phyloP scores from a whole-genome alignment of 1,139 yeast genomes.

The Debaryomyces robertsiae region DNA sequence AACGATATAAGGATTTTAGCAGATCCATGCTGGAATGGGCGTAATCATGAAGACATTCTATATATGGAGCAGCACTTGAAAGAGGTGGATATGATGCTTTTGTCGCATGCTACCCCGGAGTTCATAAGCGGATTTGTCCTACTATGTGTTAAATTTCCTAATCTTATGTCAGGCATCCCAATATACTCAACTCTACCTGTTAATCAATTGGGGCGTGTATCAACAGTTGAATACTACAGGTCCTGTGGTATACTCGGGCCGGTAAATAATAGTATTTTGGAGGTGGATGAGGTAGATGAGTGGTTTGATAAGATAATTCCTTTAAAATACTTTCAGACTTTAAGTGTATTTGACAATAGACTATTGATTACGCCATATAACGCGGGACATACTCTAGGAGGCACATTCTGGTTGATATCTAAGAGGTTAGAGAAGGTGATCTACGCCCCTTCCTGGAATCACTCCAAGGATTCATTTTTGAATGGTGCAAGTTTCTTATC shows the following conservation, averaged over 20 bases:
- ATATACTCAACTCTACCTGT: constrained; percentile 89
- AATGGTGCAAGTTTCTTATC: constrained; percentile 75
- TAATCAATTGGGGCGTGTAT: constrained; percentile 79
- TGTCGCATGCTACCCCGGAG: constrained; percentile 85
- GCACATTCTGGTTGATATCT: constrained; percentile 80
- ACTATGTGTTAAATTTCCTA: constrained; percentile 63
- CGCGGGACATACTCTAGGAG: constrained; percentile 94
- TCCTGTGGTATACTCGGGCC: constrained; percentile 78
- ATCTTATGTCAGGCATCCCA: constrained; percentile 63
- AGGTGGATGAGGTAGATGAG: constrained; percentile 74
- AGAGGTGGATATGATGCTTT: constrained; percentile 64
- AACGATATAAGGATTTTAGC: constrained; percentile 55
- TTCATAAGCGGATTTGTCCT: constrained; percentile 81
- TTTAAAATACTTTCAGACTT: constrained; percentile 78
- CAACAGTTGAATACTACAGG: constrained; percentile 81
- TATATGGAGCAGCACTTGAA: constrained; percentile 49
- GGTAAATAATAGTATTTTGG: constrained; percentile 58
- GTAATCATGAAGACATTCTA: constrained; percentile 35
- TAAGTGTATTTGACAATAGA: constrained; percentile 61
- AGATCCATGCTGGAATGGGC: constrained; percentile 76
- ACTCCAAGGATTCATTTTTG: constrained; percentile 82
- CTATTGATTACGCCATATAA: constrained; percentile 78
- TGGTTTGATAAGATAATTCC: constrained; percentile 71
- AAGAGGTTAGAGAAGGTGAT: constrained; percentile 76
- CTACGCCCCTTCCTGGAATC: constrained; percentile 95